Base-by-base conservation (phyloP, 768 basidiomycete species). In the Rubroboletus satanas region DNA sequence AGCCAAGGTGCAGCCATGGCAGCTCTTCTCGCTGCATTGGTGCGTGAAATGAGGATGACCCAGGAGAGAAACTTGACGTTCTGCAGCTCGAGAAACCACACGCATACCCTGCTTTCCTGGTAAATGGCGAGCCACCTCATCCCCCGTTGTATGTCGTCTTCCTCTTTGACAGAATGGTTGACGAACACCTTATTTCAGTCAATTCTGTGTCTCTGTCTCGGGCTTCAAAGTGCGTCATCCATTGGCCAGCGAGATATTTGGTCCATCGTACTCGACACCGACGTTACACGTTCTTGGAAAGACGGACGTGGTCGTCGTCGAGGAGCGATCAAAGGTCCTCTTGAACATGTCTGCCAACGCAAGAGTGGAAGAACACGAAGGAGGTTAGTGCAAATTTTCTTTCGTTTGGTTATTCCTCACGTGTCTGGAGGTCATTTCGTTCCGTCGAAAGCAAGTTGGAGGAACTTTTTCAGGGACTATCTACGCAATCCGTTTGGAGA, bases 1-100 rank as follows among this genome's bases (percentile, higher is more conserved):
- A 88, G 88, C 57, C 91, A 93, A 72, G 90, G 90, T 15, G 90
- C 87, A 15, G 83, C 81, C 5, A 77, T 91, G 71, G 91, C 88
- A 32, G 85, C 81, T 9, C 63, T 91, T 35, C 74, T 91, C 23
- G 71, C 85, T 29, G 85, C 88, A 23, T 67, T 91, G 66, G 89
- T 91, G 57, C 35, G 83, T 73, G 26, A 53, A 12, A 28, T n/a
- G 10, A 32, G 26, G 33, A 17, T 23, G 4, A 14, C 31, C n/a
- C 4, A 21, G 45, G 36, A 57, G 39, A 32, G 39, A 31, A 48
- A 49, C 39, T 54, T n/a, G n/a, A n/a, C n/a, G 44, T 33, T 52
- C 53, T 11, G 44, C 58, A 83, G 83, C 74, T 85, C 26, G 84
- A 85, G 66, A 74, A 67, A 47, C 83, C 84, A 0, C 66, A 79